A percentile compares a stretch with the other conserved stretches of the same genome.
phyloP scores from a whole-genome alignment of 768 basidiomycete genomes.

The Hebeloma cylindrosporum region DNA sequence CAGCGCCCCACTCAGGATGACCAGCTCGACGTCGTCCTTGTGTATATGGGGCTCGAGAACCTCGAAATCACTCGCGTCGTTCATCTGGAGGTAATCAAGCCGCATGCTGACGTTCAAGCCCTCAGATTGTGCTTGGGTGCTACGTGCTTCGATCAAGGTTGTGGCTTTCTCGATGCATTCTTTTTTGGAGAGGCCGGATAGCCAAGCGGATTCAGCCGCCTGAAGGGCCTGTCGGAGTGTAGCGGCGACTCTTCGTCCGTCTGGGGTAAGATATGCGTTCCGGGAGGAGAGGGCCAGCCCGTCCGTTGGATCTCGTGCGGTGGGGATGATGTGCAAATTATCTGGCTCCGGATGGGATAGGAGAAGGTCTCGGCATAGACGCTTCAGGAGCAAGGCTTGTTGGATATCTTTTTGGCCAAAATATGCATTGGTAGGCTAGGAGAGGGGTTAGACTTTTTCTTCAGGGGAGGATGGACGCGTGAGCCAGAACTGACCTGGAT shows the following conservation, averaged over 20 bases:
- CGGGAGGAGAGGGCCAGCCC: constrained; percentile 88
- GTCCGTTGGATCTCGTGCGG: constrained; percentile 62
- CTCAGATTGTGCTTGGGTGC: constrained; percentile 29
- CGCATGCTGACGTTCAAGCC: constrained; percentile 50
- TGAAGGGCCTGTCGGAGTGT: constrained; percentile 69
- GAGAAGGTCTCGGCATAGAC: constrained; percentile 76
- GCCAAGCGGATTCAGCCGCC: constrained; percentile 58
- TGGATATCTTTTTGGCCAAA: constrained; percentile 99
- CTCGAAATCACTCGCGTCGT: constrained; percentile 76
- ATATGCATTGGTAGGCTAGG: constrained; percentile 86
- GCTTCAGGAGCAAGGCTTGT: constrained; percentile 83
- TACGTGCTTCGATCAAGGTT: constrained; percentile 36
- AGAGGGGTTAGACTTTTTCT: neutral
- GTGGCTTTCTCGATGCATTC: constrained; percentile 48
- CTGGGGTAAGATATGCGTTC: constrained; percentile 73
- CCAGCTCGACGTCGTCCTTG: constrained; percentile 34
- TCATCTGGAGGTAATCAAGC: constrained; percentile 88
- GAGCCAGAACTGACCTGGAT: constrained; percentile 77
- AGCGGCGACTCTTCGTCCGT: constrained; percentile 66
- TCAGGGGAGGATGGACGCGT: neutral
- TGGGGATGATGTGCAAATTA: constrained; percentile 86
- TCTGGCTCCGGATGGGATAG: constrained; percentile 71
- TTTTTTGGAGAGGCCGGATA: constrained; percentile 45
- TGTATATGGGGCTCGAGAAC: constrained; percentile 40
- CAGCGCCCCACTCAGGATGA: constrained; percentile 83